Evolutionary conservation across 2,329 filamentous ascomycete genomes (phyloP).

Genomic region (Verticillium nonalfalfae): DNA sequence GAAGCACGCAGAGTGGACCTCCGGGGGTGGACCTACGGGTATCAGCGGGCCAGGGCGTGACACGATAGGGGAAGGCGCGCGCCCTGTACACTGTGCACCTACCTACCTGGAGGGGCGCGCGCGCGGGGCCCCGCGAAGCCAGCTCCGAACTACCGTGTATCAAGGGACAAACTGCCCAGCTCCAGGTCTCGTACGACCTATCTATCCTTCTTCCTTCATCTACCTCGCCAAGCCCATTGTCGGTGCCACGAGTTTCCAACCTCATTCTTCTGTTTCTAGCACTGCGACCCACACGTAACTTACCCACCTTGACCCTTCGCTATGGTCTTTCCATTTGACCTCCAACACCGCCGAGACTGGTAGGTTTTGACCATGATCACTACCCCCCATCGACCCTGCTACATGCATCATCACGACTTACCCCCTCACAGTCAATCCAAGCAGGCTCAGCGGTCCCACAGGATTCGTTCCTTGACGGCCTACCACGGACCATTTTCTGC

Average conservation of each 20-base stretch:
- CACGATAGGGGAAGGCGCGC: slow-evolving; percentile 2
- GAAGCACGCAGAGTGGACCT: not conserved
- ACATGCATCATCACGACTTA: slow-evolving; percentile 17
- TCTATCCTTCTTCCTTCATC: not conserved
- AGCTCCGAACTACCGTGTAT: not conserved
- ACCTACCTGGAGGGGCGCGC: not conserved
- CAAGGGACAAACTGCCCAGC: not conserved
- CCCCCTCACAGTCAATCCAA: slow-evolving; percentile 60
- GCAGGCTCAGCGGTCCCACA: slow-evolving; percentile 64
- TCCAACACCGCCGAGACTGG: slow-evolving; percentile 68
- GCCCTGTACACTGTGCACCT: not conserved
- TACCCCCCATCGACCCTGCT: slow-evolving; percentile 1
- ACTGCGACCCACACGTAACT: not conserved
- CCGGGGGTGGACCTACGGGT: slow-evolving; percentile 2
- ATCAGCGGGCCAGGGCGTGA: slow-evolving; percentile 11
- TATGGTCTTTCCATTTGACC: slow-evolving; percentile 34
- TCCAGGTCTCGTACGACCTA: not conserved
- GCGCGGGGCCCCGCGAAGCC: slow-evolving; percentile 9
- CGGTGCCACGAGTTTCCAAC: not conserved
- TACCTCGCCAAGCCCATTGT: slow-evolving; percentile 7
- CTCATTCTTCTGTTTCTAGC: not conserved
- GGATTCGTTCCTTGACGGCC: slow-evolving; percentile 58
- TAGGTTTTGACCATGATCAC: slow-evolving; percentile 29
- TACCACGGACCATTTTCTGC: slow-evolving; percentile 63
- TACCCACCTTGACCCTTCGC: not conserved